Evolutionary conservation across 805 yeast genomes (phyloP), one percentile per base, ranked within the genome.

Genomic region (Huiozyma sinensis): DNA sequence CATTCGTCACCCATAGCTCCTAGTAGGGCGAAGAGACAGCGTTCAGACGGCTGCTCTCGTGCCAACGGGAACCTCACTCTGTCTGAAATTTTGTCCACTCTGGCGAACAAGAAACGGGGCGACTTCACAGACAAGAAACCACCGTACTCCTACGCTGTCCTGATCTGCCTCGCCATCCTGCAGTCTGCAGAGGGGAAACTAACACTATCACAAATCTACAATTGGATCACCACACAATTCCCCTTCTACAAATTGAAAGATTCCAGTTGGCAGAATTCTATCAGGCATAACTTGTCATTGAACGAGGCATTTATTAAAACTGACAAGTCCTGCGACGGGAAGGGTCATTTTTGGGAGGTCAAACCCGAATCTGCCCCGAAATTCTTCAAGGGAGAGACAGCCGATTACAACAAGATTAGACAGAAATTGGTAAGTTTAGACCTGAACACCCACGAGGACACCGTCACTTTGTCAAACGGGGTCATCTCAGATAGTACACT

Each of bases 201-300:
- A 36, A 83, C 94, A 2, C 65, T 83, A 43, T 74, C 92, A 0
- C 95, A 87, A 56, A 92, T 90, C 36, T 90, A 90, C 67, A 73
- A 70, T 53, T 90, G 98, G 98, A 92, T 90, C 38, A 78, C 92
- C 7, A 79, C 78, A 38, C 83, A 94, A 33, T 90, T 89, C 63
- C 75, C 72, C 49, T 90, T 81, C 60, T 92, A 92, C 64, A 78
- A 80, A 50, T 78, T 76, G 50, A 83, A 84, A 47, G 95, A 87
- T 53, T 83, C 86, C 8, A 96, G 97, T 28, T 90, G 98, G 98
- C 97, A 90, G 65, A 90, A 90, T 65, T 89, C 96, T 32, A 92
- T 90, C 50, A 79, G 98, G 49, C 98, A 90, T 65, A 90, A 92
- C 53, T 69, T 90, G 30, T 87, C 96, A 9, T 72, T 90, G 54